Evolutionary conservation across 495 filamentous ascomycete genomes (phyloP).

Genomic region (Cryomyces antarcticus): DNA sequence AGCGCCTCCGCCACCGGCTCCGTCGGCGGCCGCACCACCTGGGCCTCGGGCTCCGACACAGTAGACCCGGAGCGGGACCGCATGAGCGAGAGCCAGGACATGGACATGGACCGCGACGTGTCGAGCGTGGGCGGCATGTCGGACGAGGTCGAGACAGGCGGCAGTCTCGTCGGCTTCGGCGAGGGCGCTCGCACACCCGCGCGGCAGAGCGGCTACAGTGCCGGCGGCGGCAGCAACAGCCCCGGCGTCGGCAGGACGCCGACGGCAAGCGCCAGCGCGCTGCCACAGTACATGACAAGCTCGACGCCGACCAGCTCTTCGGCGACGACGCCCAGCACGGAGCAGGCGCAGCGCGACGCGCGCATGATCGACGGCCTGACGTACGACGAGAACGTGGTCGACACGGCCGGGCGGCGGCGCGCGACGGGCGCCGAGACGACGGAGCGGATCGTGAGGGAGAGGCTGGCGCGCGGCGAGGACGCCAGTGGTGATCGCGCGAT

Average conservation of each 20-base stretch:
- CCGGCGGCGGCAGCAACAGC: conserved; percentile 5
- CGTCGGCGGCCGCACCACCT: conserved; percentile 53
- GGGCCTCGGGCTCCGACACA: conserved; percentile 43
- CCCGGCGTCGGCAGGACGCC: conserved; percentile 16
- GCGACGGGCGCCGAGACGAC: conserved; percentile 23
- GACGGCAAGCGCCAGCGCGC: conserved; percentile 2
- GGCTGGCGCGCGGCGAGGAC: conserved; percentile 22
- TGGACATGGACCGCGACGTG: conserved; percentile 29
- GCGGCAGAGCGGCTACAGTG: conserved; percentile 12
- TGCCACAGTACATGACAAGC: conserved; percentile 5
- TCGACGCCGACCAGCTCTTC: background rate
- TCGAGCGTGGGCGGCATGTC: conserved; percentile 52
- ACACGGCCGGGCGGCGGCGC: conserved; percentile 15
- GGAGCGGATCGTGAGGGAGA: conserved; percentile 33
- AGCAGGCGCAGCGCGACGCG: conserved; percentile 13
- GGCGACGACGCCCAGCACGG: conserved; percentile 4
- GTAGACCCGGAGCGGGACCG: conserved; percentile 37
- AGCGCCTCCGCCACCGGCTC: conserved; percentile 61
- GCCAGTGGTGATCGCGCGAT: conserved; percentile 18
- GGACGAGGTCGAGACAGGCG: conserved; percentile 37
- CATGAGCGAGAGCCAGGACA: background rate
- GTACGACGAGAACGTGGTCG: conserved; percentile 16
- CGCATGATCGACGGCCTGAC: conserved; percentile 21
- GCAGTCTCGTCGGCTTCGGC: conserved; percentile 65
- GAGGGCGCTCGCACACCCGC: conserved; percentile 52